Percentiles rank a stretch among this genome's conserved stretches.
phyloP scores from a whole-genome alignment of 257 asterid genomes.

The Capsicum chinense region DNA sequence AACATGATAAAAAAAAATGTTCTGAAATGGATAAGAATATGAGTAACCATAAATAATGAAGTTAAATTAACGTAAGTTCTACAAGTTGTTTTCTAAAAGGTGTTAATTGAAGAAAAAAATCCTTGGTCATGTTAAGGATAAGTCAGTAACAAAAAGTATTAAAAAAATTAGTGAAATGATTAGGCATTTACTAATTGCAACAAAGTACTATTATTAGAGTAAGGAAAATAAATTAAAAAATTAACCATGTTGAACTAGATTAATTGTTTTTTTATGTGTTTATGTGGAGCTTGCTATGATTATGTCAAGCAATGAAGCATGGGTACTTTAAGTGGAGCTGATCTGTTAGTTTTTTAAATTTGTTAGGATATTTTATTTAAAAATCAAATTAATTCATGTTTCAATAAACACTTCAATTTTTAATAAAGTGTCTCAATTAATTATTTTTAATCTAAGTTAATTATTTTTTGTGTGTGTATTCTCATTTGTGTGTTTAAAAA shows the following conservation, averaged over 20 bases:
- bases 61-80: background rate
- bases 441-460: too few species aligned
- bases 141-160: background rate
- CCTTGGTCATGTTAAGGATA: background rate
- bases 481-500: background rate
- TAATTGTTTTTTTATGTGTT: background rate
- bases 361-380: background rate
- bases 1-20: background rate
- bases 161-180: background rate
- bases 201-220: background rate
- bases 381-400: background rate
- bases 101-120: background rate
- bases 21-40: background rate
- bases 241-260: background rate
- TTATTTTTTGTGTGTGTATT: background rate
- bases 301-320: slow-evolving; percentile 18
- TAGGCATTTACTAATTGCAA: background rate
- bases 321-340: slow-evolving; percentile 35
- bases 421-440: background rate
- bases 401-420: background rate
- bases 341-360: background rate
- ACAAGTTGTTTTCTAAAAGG: background rate
- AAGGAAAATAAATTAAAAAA: background rate
- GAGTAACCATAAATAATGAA: background rate
- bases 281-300: slow-evolving; percentile 31